A percentile compares a stretch with the other conserved stretches of the same genome.
Conservation (phyloP, 2,329 filamentous ascomycete genomes). For the Aureobasidium sp. region DNA sequence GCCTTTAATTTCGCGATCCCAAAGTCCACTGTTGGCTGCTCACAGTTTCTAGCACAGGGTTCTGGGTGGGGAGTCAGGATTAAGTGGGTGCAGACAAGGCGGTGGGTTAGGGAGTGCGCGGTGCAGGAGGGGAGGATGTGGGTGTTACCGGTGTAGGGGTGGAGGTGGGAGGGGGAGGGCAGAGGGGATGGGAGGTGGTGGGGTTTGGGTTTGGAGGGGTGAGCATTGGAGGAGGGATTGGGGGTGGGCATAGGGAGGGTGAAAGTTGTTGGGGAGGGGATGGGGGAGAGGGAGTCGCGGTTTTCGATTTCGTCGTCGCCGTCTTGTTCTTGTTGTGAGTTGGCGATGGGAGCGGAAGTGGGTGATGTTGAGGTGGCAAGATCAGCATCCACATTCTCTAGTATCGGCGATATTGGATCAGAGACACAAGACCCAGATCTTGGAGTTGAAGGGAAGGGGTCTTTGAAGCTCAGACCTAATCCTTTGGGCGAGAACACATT, state of each 20-base stretch:
- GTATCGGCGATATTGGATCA: not conserved
- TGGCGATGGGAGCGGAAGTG: not conserved
- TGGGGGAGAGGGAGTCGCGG: not conserved
- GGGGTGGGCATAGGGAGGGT: not conserved
- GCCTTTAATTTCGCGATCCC: not conserved
- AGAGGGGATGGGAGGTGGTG: not conserved
- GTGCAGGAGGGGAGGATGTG: not conserved
- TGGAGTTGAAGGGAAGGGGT: not conserved
- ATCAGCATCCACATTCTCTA: not conserved
- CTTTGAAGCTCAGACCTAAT: not conserved
- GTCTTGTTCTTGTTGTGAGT: not conserved
- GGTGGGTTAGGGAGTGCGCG: not conserved
- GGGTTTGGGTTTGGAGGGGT: not conserved
- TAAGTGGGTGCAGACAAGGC: not conserved
- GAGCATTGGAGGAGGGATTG: not conserved
- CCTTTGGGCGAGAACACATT: not conserved
- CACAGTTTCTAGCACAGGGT: not conserved
- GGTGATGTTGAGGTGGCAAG: not conserved
- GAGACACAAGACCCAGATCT: not conserved
- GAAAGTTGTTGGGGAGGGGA: not conserved
- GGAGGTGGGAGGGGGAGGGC: not conserved
- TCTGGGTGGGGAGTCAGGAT: not conserved
- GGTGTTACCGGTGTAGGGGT: not conserved
- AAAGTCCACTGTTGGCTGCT: not conserved
- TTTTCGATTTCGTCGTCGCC: not conserved